Base-by-base conservation (phyloP, 129 eudicot genomes). In the Centella asiatica region DNA sequence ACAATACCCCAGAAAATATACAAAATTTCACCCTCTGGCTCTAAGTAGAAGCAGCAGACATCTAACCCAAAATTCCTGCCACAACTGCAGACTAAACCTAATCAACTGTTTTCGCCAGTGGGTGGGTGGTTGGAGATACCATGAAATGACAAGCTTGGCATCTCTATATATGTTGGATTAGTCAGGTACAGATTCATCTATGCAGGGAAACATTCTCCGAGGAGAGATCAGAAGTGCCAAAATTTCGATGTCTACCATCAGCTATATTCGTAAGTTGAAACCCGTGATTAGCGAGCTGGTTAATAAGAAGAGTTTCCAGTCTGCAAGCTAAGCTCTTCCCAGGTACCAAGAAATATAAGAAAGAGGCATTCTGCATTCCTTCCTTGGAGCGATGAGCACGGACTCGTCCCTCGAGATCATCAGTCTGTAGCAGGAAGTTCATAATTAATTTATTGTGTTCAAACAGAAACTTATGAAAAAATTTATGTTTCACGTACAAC, bases 251-350 rank as follows among this genome's bases (percentile, higher is more conserved):
- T 58, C 83, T 86, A 51, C 98, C 98, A 62, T 92, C 98, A 22
- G 90, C 90, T 17, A 92, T 39, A 65, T 92, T 92, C 23, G 90
- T 72, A 18, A 92, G 86, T 63, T 60, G 79, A 67, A 87, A 92
- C 37, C 98, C 98, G 49, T 50, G 83, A 62, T 39, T 71, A 0
- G 95, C 94, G 27, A 92, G 88, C 67, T 84, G 98, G 75, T 92
- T 92, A 44, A 92, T 84, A 48, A 92, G 83, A 74, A 86, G 80
- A 10, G 98, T 92, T 70, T 92, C 98, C 59, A 92, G 74, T 61
- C 84, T 80, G 77, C 98, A 84, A 24, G 98, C 98, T 69, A 84
- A 18, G 74, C 98, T 92, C 68, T 92, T 92, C 12, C 95, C 98
- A 3, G 81, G 77, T 51, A 92, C 98, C 44, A 84, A 44, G 66